Base-by-base conservation (phyloP, 768 basidiomycete genomes). In the Trametes maxima region DNA sequence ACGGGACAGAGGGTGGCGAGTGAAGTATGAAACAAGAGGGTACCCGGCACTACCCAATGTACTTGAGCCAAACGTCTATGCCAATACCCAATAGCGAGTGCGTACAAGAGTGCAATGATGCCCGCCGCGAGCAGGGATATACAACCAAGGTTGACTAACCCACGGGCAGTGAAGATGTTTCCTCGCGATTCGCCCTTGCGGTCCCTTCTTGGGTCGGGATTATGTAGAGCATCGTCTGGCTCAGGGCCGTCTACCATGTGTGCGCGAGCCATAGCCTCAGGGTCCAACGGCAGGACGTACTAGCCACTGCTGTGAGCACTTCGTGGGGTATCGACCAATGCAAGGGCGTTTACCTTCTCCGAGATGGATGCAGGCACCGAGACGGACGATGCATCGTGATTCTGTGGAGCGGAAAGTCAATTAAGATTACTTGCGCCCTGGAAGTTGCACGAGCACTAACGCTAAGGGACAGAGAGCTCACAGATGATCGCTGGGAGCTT, bases 131-230 rank as follows among this genome's bases (percentile, higher is more conserved):
- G 72, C 50, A 88, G 40, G 48, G 78, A 59, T 13, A 94, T 76
- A 68, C 89, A 92, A 1, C 91, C 86, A 0, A 91, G 69, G 69
- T 95, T 94, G 12, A 81, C 76, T 50, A 90, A 65, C 16, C 89
- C 89, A 73, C 91, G 78, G 62, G 74, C 66, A 16, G 84, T 84
- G 67, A 85, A 78, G 44, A 80, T 72, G 62, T 79, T 73, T 17
- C 81, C 80, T 14, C 75, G 72, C 43, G 70, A 57, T 55, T 79
- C 76, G 40, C 57, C 56, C 54, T 63, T 69, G 47, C 59, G 60
- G 46, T 70, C 70, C 45, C 67, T 42, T 22, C 64, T 53, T 10
- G 70, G 69, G 56, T 85, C 79, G 0, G 90, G 89, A 61, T 89
- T 82, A 70, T 92, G 90, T 22, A 92, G 75, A 44, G 80, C 81